Base-by-base conservation (phyloP, 2,329 filamentous ascomycete genomes). In the Zalaria obscura region DNA sequence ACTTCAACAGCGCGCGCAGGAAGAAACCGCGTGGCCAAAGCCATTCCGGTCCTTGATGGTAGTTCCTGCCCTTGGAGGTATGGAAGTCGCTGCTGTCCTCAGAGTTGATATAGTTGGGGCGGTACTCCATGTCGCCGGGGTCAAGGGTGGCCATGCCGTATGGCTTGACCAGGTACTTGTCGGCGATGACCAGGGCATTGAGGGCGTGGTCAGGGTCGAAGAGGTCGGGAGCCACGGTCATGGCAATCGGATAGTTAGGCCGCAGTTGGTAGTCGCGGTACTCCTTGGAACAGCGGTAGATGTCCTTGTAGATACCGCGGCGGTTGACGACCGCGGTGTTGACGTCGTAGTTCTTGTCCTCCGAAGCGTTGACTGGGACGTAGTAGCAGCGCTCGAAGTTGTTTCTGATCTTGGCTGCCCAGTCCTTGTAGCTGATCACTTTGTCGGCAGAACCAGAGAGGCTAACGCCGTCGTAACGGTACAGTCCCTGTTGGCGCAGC, bases 41-140 rank as follows among this genome's bases (percentile, higher is more conserved):
- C 91, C 91, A 98, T 61, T 98, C 91, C 0, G 91, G 93, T 4
- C 91, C 91, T 61, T 96, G 89, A 61, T 98, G 91, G 64, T 98
- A 98, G 63, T 96, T 98, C 43, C 91, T 75, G 39, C 91, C 91
- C 63, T 96, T 96, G 52, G 83, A 78, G 0, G 89, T 96, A 7
- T 84, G 76, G 55, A 95, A 96, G 60, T 96, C 84, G 8, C 76
- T 77, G 45, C 81, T 89, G 62, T 98, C 91, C 55, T 96, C 89
- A 50, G 81, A 83, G 66, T 98, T 98, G 68, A 81, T 78, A 66
- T 98, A 98, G 67, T 91, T 85, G 0, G 88, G 88, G 3, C 84
- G 78, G 65, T 98, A 98, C 64, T 98, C 94, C 42, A 87, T 69
- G 58, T 98, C 93, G 2, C 73, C 74, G 0, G 91, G 91, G 55